These are phyloP conservation scores for Cetradonia linearis DNA, from an alignment of 495 filamentous ascomycete species.

Conservation along the genomic window DNA sequence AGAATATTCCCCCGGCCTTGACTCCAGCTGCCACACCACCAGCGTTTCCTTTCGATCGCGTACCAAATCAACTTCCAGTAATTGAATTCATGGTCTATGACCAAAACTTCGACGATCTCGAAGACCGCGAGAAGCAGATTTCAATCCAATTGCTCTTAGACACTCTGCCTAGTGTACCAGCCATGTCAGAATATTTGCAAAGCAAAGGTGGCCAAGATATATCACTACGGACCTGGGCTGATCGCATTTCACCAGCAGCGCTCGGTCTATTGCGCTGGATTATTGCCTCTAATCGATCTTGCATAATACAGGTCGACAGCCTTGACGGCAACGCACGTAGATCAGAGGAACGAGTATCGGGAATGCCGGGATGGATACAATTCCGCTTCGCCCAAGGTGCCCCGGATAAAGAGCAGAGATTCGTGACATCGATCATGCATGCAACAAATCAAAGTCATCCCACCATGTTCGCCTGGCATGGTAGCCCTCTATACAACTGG, in stretches of 20 bases:
- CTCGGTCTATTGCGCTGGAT: slow-evolving; percentile 75
- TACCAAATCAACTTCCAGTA: slow-evolving; percentile 19
- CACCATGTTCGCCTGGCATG: slow-evolving; percentile 78
- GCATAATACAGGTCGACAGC: slow-evolving; percentile 61
- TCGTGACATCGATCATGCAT: slow-evolving; percentile 51
- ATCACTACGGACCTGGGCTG: slow-evolving; percentile 48
- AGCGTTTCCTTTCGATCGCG: not conserved
- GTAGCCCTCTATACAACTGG: slow-evolving; percentile 71
- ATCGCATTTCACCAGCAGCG: slow-evolving; percentile 54
- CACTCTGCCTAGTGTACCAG: slow-evolving; percentile 53
- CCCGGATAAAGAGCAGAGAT: slow-evolving; percentile 81
- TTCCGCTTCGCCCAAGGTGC: slow-evolving; percentile 85
- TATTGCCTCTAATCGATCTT: slow-evolving; percentile 81
- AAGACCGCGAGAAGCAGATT: slow-evolving; percentile 37
- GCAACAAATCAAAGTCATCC: slow-evolving; percentile 42
- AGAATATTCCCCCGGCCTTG: slow-evolving; percentile 4
- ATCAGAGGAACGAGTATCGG: slow-evolving; percentile 46
- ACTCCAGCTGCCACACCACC: slow-evolving; percentile 19
- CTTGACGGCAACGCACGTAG: slow-evolving; percentile 14
- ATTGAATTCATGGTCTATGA: slow-evolving; percentile 40
- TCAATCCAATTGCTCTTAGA: slow-evolving; percentile 52
- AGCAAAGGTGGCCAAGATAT: slow-evolving; percentile 27
- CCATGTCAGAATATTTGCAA: slow-evolving; percentile 53
- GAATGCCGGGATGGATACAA: slow-evolving; percentile 61
- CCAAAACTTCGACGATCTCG: slow-evolving; percentile 46